Evolutionary conservation across 192 early-diverging fungal genomes (phyloP), one percentile per base, ranked within the genome.

Genomic region (Chytriomyces sp.): DNA sequence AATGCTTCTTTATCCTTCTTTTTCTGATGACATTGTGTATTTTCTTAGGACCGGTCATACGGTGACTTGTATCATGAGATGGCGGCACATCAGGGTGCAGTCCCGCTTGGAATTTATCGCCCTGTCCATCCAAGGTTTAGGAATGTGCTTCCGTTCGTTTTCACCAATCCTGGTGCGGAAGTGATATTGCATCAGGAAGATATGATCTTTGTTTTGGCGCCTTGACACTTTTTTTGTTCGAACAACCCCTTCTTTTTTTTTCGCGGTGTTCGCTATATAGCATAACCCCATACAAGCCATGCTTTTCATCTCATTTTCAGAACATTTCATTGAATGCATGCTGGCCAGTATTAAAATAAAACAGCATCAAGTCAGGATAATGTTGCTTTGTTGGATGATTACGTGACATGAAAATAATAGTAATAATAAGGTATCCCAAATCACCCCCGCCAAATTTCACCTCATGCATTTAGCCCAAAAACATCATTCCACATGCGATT

Each of bases 61-160:
- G 64, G 80, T 11, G 72, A 79, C 6, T 48, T 93, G 28, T 91
- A 87, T 68, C 76, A 84, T 43, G 79, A 73, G 3, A 75, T 93
- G 20, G 69, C 84, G n/a, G 47, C 89, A 8, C 62, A 81, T 20
- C 84, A 85, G 50, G 89, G 86, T 7, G 82, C 90, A 5, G 61
- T 93, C 26, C 80, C 90, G 2, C 48, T 93, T 62, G 90, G 90
- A 1, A 59, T 86, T 26, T 79, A 83, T 24, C 77, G 85, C 26
- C 47, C 23, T 0, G 68, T 67, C 1, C 53, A 71, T 35, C n/a
- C 26, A 18, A 48, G 20, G 5, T 61, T 82, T 48, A 84, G 87
- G 18, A 92, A 93, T 80, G 83, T 82, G 49, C 67, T 89, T 9
- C 89, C 92, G 0, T 93, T 89, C 82, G 89, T 93, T 23, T 89